Evolutionary conservation across 495 filamentous ascomycete species (phyloP).

Genomic region (Usnea hakonensis): DNA sequence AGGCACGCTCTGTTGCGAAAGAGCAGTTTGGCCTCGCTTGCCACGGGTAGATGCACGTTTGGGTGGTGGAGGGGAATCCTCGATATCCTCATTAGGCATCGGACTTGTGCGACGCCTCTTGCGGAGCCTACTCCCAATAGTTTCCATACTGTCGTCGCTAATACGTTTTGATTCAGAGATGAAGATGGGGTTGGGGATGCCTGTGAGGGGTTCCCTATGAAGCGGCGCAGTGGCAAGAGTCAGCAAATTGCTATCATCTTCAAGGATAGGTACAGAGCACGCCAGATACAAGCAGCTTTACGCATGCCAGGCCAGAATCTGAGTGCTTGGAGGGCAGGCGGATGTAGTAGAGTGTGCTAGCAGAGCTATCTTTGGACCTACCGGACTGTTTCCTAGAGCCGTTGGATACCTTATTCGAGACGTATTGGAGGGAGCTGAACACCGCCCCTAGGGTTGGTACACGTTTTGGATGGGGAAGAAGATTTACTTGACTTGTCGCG

Average conservation of each 20-base stretch:
- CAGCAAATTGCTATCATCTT: not conserved
- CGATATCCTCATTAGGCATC: conserved; percentile 3
- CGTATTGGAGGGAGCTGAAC: not conserved
- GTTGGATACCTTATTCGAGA: not conserved
- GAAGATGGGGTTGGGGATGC: not conserved
- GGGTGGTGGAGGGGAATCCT: conserved; percentile 1
- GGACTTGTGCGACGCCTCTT: conserved; percentile 21
- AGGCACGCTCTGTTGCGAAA: not conserved
- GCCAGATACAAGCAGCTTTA: not conserved
- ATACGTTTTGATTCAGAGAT: not conserved
- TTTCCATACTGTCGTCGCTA: not conserved
- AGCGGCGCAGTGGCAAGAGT: not conserved
- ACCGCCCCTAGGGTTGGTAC: not conserved
- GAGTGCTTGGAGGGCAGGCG: not conserved
- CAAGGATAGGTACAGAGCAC: not conserved
- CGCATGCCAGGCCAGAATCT: not conserved
- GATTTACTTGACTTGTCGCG: not conserved
- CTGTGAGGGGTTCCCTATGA: not conserved
- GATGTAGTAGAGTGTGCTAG: too few relatives aligned
- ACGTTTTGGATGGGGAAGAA: not conserved
- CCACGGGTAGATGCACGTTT: conserved; percentile 8
- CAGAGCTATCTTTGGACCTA: not conserved
- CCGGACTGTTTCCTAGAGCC: not conserved
- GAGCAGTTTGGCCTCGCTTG: not conserved
- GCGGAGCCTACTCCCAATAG: conserved; percentile 14